These are phyloP conservation scores for Neurospora sp. DNA, from an alignment of 495 filamentous ascomycete genomes.

Conservation along the genomic window DNA sequence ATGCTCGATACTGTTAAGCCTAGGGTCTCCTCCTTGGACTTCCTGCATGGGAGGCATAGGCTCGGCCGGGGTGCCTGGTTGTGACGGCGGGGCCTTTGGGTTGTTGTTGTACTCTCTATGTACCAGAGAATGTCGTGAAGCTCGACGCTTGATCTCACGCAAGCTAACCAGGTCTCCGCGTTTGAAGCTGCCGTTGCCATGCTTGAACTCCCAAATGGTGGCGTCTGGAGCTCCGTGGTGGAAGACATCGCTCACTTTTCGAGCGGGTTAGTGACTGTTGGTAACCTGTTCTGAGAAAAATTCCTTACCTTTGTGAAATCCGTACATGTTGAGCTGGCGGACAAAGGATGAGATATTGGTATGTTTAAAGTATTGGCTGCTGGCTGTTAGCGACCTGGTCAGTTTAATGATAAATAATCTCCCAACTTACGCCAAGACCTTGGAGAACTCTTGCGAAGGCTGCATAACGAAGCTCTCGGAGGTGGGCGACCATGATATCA, in stretches of 20 bases:
- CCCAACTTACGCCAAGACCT: constrained; percentile 80
- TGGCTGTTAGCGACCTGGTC: constrained; percentile 5
- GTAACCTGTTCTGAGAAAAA: not conserved
- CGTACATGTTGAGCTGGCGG: constrained; percentile 97
- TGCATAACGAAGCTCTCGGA: constrained; percentile 99
- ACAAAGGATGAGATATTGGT: constrained; percentile 99
- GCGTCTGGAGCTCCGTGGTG: constrained; percentile 94
- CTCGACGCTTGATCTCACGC: constrained; percentile 90
- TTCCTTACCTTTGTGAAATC: constrained; percentile 90
- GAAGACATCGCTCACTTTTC: constrained; percentile 91
- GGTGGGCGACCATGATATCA: constrained; percentile 90
- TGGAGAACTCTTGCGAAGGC: constrained; percentile 93
- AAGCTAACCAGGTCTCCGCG: constrained; percentile 85
- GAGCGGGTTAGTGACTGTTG: not conserved
- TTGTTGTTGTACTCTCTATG: constrained; percentile 93
- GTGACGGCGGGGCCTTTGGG: constrained; percentile 61
- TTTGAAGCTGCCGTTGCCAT: constrained; percentile 96
- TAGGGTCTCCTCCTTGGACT: constrained; percentile 54
- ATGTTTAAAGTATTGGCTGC: constrained; percentile 93
- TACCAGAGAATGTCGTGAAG: constrained; percentile 90
- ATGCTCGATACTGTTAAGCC: constrained; percentile 70
- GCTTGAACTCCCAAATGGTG: constrained; percentile 97
- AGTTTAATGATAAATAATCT: not conserved
- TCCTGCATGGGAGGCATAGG: constrained; percentile 53
- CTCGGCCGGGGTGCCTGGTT: constrained; percentile 77